phyloP scores from a whole-genome alignment of 2,329 filamentous ascomycete genomes.

The Nemania sp. region DNA sequence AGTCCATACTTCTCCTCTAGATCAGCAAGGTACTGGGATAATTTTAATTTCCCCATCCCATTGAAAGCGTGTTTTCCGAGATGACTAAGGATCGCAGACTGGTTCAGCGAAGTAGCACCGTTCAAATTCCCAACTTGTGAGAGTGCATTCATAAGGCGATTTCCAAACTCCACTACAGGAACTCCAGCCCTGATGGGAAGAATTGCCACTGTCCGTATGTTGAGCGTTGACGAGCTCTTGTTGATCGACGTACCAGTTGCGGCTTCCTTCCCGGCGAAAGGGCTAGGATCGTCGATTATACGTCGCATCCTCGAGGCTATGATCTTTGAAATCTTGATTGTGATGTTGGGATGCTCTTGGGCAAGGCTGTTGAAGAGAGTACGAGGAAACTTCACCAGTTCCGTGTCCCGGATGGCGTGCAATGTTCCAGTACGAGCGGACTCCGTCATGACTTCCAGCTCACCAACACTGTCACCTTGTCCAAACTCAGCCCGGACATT shows the following conservation, averaged over 20 bases:
- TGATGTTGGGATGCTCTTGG: slow-evolving; percentile 95
- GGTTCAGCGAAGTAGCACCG: slow-evolving; percentile 89
- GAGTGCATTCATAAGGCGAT: slow-evolving; percentile 82
- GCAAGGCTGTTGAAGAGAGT: slow-evolving; percentile 97
- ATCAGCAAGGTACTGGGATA: slow-evolving; percentile 94
- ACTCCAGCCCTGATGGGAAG: slow-evolving; percentile 89
- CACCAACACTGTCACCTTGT: slow-evolving; percentile 96
- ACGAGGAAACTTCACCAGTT: slow-evolving; percentile 93
- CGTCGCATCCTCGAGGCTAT: slow-evolving; percentile 94
- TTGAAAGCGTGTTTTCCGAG: slow-evolving; percentile 95
- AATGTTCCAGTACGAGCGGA: slow-evolving; percentile 87
- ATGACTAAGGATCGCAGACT: slow-evolving; percentile 92
- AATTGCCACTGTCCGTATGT: slow-evolving; percentile 89
- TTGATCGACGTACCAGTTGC: slow-evolving; percentile 62
- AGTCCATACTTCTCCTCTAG: slow-evolving; percentile 96
- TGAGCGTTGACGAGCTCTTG: slow-evolving; percentile 82
- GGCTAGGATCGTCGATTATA: slow-evolving; percentile 79
- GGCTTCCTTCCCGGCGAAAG: slow-evolving; percentile 66
- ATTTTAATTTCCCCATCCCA: slow-evolving; percentile 93
- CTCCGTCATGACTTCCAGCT: slow-evolving; percentile 96
- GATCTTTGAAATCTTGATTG: slow-evolving; percentile 98
- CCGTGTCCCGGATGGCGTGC: slow-evolving; percentile 94
- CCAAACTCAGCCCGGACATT: slow-evolving; percentile 90
- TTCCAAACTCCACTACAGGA: slow-evolving; percentile 93
- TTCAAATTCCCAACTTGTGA: slow-evolving; percentile 87